These are phyloP conservation scores for Globisporangium polare DNA, from an alignment of 352 stramenopile species.

Conservation along the genomic window DNA sequence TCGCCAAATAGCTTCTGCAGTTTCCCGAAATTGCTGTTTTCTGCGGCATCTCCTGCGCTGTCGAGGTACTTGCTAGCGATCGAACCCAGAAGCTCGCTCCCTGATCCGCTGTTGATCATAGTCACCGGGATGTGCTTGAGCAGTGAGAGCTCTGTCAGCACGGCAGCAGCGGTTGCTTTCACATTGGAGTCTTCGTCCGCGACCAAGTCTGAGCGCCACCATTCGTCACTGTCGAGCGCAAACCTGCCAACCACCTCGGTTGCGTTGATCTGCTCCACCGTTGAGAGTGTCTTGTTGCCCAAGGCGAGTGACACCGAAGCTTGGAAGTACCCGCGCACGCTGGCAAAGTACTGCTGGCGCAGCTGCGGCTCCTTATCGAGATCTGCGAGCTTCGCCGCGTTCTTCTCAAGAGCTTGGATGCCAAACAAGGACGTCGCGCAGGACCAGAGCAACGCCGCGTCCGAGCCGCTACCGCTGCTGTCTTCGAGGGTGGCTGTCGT, in stretches of 20 bases:
- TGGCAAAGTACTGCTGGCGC: neutral
- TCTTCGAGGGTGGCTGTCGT: neutral
- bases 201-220: neutral
- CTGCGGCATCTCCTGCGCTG: neutral
- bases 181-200: neutral
- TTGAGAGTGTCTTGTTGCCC: neutral
- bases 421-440: neutral
- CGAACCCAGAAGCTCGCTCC: neutral
- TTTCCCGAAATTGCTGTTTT: neutral
- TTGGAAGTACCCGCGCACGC: neutral
- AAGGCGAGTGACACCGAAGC: neutral
- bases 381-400: neutral
- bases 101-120: neutral
- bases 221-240: neutral
- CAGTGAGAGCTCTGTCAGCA: neutral
- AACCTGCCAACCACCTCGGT: slow-evolving; percentile 1
- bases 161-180: neutral
- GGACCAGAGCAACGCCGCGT: neutral
- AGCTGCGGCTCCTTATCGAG: neutral
- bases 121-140: neutral
- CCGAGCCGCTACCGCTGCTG: neutral
- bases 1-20: neutral
- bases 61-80: slow-evolving; percentile 1
- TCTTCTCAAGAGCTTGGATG: neutral
- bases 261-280: neutral